Conservation (phyloP, 441 rosid genomes). For the Aleurites moluccanus region DNA sequence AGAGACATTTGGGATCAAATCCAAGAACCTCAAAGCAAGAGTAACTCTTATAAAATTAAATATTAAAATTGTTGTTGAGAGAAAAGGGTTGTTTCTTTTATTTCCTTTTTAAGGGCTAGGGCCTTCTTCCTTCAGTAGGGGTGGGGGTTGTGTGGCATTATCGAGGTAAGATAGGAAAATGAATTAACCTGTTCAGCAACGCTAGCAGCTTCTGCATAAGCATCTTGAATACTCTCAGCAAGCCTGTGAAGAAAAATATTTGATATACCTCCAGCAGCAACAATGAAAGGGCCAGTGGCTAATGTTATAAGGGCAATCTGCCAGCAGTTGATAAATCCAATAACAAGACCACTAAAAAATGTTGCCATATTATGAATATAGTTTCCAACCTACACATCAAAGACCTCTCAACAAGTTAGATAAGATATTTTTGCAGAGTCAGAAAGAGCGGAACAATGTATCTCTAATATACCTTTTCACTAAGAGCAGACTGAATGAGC, state of each 20-base stretch:
- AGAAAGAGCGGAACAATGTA: constrained; percentile 17
- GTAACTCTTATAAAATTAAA: not conserved
- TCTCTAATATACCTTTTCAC: constrained; percentile 69
- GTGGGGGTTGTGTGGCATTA: not conserved
- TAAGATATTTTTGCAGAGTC: constrained; percentile 12
- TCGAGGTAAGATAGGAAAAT: not conserved
- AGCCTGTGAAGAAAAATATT: constrained; percentile 97
- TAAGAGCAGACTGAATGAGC: constrained; percentile 97
- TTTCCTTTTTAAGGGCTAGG: not conserved
- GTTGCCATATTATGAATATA: constrained; percentile 99
- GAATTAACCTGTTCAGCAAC: constrained; percentile 88
- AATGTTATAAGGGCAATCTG: constrained; percentile 86
- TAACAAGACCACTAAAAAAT: constrained; percentile 80
- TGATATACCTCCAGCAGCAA: constrained; percentile 98
- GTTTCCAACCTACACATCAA: constrained; percentile 81
- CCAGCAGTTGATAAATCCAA: constrained; percentile 97
- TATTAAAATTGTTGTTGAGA: too few relatives aligned
- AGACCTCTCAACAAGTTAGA: constrained; percentile 27
- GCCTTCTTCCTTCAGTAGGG: not conserved
- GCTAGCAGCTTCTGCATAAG: constrained; percentile 98
- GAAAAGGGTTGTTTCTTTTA: not conserved
- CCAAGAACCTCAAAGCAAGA: not conserved
- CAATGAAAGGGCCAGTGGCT: constrained; percentile 97
- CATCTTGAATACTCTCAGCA: constrained; percentile 98
- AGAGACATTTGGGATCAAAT: not conserved